Conservation (phyloP, 257 asterid species). For the Petunia secreta region DNA sequence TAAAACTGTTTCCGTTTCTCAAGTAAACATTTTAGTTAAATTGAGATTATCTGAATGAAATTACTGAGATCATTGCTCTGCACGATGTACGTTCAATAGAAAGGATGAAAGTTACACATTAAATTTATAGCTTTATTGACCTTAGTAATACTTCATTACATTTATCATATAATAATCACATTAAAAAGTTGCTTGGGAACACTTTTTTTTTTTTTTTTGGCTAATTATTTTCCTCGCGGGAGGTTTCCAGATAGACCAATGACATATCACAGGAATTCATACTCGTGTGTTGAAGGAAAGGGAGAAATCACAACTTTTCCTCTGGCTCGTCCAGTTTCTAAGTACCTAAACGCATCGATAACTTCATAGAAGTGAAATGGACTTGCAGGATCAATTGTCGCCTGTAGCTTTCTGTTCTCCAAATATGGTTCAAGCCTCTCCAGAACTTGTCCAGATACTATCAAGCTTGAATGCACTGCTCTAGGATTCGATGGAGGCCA, state of each 20-base stretch:
- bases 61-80: too few relatives aligned
- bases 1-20: too few relatives aligned
- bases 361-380: slow-evolving; percentile 51
- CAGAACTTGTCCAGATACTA: slow-evolving; percentile 61
- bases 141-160: too few relatives aligned
- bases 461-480: slow-evolving; percentile 56
- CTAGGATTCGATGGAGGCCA: slow-evolving; percentile 73
- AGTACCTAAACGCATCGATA: slow-evolving; percentile 49
- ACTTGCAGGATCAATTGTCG: slow-evolving; percentile 64
- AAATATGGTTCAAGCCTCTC: slow-evolving; percentile 53
- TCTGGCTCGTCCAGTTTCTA: slow-evolving; percentile 78
- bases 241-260: neutral
- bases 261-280: neutral
- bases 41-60: too few relatives aligned
- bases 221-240: accelerated
- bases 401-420: slow-evolving; percentile 56
- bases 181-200: too few relatives aligned
- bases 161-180: too few relatives aligned
- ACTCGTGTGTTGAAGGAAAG: slow-evolving; percentile 29
- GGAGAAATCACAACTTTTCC: slow-evolving; percentile 61
- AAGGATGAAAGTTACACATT: too few relatives aligned
- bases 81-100: too few relatives aligned
- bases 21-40: too few relatives aligned
- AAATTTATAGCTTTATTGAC: too few relatives aligned
- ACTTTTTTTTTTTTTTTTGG: neutral